A percentile compares a stretch with the other conserved stretches of the same genome.
These are phyloP conservation scores for Mikania micrantha DNA, from an alignment of 129 eudicot genomes.

Conservation along the genomic window DNA sequence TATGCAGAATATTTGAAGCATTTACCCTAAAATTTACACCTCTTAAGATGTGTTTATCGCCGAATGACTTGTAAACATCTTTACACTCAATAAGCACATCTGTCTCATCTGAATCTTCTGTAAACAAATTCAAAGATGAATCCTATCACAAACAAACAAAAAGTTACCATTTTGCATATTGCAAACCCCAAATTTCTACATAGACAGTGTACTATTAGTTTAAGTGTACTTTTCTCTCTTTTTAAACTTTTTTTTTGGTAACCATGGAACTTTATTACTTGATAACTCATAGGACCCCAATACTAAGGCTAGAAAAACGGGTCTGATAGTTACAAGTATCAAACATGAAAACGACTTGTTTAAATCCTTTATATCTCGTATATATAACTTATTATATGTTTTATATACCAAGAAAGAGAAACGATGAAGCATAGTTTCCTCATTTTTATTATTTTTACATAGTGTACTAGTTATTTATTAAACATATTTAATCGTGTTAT, in stretches of 20 bases:
- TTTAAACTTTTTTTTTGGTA: background rate
- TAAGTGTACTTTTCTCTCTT: background rate
- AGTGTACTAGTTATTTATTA: too few relatives aligned
- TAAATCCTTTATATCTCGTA: too few relatives aligned
- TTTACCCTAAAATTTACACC: constrained; percentile 75
- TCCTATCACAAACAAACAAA: constrained; percentile 34
- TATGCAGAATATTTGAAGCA: background rate
- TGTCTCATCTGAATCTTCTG: constrained; percentile 43
- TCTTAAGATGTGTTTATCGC: constrained; percentile 69
- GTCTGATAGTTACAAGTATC: too few relatives aligned
- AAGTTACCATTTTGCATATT: background rate
- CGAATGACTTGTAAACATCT: constrained; percentile 77
- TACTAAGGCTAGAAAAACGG: too few relatives aligned
- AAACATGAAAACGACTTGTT: too few relatives aligned
- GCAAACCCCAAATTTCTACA: too few relatives aligned
- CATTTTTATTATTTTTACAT: too few relatives aligned
- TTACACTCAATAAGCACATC: constrained; percentile 73
- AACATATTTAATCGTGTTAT: too few relatives aligned
- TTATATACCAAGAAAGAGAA: too few relatives aligned
- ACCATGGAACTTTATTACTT: background rate
- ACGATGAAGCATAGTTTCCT: too few relatives aligned
- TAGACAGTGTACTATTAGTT: too few relatives aligned
- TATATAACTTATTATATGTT: too few relatives aligned
- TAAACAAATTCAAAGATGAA: constrained; percentile 31
- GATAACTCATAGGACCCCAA: background rate